Percentiles rank a stretch among this genome's conserved stretches.
Conservation (phyloP, 2,329 filamentous ascomycete species). For the Fusarium brachygibbosum region DNA sequence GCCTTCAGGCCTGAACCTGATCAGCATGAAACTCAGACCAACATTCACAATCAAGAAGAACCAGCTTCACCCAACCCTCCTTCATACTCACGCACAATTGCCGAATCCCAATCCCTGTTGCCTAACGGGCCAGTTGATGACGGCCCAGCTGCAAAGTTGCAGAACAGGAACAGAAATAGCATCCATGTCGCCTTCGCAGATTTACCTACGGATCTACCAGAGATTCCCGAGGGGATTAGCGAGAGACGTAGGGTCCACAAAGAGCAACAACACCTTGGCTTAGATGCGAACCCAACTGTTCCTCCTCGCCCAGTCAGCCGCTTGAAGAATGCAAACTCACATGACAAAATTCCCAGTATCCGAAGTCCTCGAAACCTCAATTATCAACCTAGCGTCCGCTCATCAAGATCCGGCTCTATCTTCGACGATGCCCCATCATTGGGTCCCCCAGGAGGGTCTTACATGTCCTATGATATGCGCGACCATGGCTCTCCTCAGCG, state of each 20-base stretch:
- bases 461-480: slow-evolving; percentile 66
- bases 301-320: slow-evolving; percentile 36
- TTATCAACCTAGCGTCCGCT: slow-evolving; percentile 68
- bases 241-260: slow-evolving; percentile 54
- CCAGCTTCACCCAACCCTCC: slow-evolving; percentile 24
- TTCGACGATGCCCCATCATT: slow-evolving; percentile 70
- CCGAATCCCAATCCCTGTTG: slow-evolving; percentile 29
- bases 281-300: slow-evolving; percentile 33
- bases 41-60: slow-evolving; percentile 7
- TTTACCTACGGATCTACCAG: slow-evolving; percentile 60
- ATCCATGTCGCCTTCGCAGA: slow-evolving; percentile 50
- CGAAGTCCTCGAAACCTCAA: slow-evolving; percentile 56
- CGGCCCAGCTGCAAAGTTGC: slow-evolving; percentile 64
- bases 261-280: slow-evolving; percentile 45
- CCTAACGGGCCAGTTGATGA: slow-evolving; percentile 39
- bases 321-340: slow-evolving; percentile 57
- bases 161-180: slow-evolving; percentile 57
- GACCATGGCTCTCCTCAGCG: slow-evolving; percentile 64
- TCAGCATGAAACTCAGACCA: slow-evolving; percentile 19
- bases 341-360: slow-evolving; percentile 57
- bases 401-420: slow-evolving; percentile 64
- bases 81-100: slow-evolving; percentile 24
- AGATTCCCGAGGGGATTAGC: slow-evolving; percentile 65
- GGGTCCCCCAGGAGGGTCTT: slow-evolving; percentile 73
- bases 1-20: slow-evolving; percentile 10